Evolutionary conservation across 2,329 filamentous ascomycete species (phyloP).

Genomic region (Pseudogymnoascus sp.): DNA sequence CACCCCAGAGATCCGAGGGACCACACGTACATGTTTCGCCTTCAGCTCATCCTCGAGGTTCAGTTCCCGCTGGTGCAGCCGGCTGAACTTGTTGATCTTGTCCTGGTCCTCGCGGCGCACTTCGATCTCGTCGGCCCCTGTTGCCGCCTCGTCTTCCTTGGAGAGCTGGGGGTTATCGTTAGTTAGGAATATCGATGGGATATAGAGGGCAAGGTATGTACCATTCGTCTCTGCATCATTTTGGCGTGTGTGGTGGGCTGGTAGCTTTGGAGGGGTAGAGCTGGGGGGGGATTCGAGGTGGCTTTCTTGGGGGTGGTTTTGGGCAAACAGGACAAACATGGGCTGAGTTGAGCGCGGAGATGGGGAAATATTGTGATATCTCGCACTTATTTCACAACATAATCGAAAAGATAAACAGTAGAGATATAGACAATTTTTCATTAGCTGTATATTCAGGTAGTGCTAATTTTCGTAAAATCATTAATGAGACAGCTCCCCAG

Average conservation of each 20-base stretch:
- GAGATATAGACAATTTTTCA: background rate
- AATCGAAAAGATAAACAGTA: background rate
- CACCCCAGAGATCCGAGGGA: background rate
- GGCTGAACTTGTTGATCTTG: constrained; percentile 97
- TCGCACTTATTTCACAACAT: background rate
- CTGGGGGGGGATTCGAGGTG: background rate
- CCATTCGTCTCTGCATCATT: constrained; percentile 54
- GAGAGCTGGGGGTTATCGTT: constrained; percentile 57
- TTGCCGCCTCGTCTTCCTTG: constrained; percentile 77
- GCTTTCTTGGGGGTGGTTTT: background rate
- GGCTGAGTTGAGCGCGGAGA: background rate
- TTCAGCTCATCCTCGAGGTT: constrained; percentile 72
- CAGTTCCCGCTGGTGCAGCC: constrained; percentile 79
- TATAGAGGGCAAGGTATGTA: constrained; percentile 25
- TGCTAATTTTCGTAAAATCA: background rate
- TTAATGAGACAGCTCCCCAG: background rate
- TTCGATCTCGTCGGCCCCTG: constrained; percentile 73
- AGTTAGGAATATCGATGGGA: constrained; percentile 10
- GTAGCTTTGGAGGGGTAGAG: constrained; percentile 1
- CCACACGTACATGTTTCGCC: constrained; percentile 60
- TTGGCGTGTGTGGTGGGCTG: constrained; percentile 17
- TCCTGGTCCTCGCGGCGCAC: constrained; percentile 96
- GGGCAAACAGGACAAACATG: constrained; percentile 3
- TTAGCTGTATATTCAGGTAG: background rate
- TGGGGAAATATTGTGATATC: background rate